Base-by-base conservation (phyloP, 352 stramenopile genomes). In the Stramenopiles sp. region DNA sequence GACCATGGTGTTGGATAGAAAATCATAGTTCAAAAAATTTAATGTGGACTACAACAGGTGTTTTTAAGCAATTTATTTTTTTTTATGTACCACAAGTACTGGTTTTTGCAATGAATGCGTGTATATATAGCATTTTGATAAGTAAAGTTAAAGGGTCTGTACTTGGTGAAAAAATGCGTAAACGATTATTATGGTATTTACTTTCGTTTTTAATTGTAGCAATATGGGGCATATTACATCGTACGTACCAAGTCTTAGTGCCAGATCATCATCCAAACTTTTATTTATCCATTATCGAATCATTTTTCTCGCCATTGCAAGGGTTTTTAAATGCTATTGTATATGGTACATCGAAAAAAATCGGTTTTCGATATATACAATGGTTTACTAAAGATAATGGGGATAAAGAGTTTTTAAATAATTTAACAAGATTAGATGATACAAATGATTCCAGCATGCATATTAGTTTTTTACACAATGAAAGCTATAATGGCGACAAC, bases 251-350 rank as follows among this genome's bases (percentile, higher is more conserved):
- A 33, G 65, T 76, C 7, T 76, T 76, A 7, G 13, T 76, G 4
- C 13, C 65, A 13, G 65, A 76, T 33, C 65, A 76, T 33, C 30
- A 13, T 31, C 65, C 65, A 76, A 33, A 31, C 31, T 76, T 33
- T 4, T 31, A 33, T 33, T 33, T 76, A 7, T 33, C 30, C 13
- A 76, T 76, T 33, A 13, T 33, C 4, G 65, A 76, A 76, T 76
- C 65, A 13, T 76, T 76, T 33, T 76, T 76, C 13, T 31, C 30
- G 4, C 65, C 65, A 20, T 13, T 76, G 4, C 65, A 76, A 76
- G 65, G 65, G 13, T 76, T 76, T 76, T 33, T 76, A 20, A 76
- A 76, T 76, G 30, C 30, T 33, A 76, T 76, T 76, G 65, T 76
- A 20, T 76, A 76, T 76, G 13, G 65, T 7, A 31, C 31, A 13